Percentiles rank a stretch among this genome's conserved stretches.
Conservation (phyloP, 352 stramenopile species). For the Pythium brachiatum region DNA sequence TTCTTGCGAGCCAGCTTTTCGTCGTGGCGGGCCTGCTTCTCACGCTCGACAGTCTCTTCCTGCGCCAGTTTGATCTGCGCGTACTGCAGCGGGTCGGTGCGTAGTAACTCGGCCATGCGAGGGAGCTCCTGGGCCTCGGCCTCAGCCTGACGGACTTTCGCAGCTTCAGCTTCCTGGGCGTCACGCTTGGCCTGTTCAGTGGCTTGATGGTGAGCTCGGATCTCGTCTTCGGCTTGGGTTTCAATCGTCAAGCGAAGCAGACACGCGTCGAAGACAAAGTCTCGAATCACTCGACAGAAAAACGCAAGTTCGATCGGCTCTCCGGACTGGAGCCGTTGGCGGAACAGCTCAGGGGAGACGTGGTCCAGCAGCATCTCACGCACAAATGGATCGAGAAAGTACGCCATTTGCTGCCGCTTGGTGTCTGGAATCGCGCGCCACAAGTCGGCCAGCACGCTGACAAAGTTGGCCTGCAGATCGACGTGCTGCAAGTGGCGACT, state of each 20-base stretch:
- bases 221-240: slow-evolving; percentile 48
- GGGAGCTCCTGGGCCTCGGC: slow-evolving; percentile 28
- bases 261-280: slow-evolving; percentile 56
- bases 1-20: slow-evolving; percentile 49
- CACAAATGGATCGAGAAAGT: slow-evolving; percentile 65
- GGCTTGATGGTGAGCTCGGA: slow-evolving; percentile 5
- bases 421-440: slow-evolving; percentile 54
- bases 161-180: background rate
- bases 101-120: slow-evolving; percentile 34
- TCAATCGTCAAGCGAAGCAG: slow-evolving; percentile 45
- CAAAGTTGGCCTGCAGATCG: slow-evolving; percentile 41
- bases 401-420: slow-evolving; percentile 45
- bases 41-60: slow-evolving; percentile 30
- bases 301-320: slow-evolving; percentile 53
- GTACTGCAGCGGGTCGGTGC: slow-evolving; percentile 40
- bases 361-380: slow-evolving; percentile 54
- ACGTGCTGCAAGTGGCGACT: slow-evolving; percentile 42
- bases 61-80: slow-evolving; percentile 37
- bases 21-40: slow-evolving; percentile 33
- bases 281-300: slow-evolving; percentile 57
- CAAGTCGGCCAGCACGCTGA: slow-evolving; percentile 46
- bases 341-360: slow-evolving; percentile 34
- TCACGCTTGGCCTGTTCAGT: slow-evolving; percentile 25
- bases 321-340: slow-evolving; percentile 9
- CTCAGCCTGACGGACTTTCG: slow-evolving; percentile 21